Evolutionary conservation across 176 grass and related monocot species (phyloP), one percentile per base, ranked within the genome.

Genomic region (Carex littledalei): DNA sequence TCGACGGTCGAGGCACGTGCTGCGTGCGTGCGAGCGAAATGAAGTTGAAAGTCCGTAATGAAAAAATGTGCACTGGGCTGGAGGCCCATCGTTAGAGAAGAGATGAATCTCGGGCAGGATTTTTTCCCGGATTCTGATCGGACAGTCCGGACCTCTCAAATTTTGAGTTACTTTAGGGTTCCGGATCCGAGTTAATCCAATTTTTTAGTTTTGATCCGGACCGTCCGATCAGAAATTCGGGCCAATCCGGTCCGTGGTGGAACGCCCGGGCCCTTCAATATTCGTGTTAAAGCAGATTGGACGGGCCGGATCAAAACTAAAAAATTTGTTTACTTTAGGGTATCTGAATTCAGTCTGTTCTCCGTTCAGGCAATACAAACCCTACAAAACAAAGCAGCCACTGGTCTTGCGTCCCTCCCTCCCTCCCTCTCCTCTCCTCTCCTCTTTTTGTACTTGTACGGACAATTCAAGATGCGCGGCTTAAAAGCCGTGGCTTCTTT

Each of bases 401-500:
- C 34, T 63, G 13, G 20, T 37, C 79, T 81, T 64, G 32, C 57
- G 57, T 63, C 18, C 65, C 7, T 50, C 73, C 0, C 4, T 11
- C 4, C 8, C 17, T 22, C 18, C 41, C 49, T 59, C 57, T 15
- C 10, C 13, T 32, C 57, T 15, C 18, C 11, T 18, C 56, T 81
- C 57, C 0, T 39, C 37, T 45, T 7, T 41, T 26, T 65, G 24
- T 55, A 34, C 14, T 67, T 50, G 39, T 83, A 47, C 62, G 9
- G 37, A 67, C 3, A 34, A 49, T 39, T 60, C 39, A 52, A 68
- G 20, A 83, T 83, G 81, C 21, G 64, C 22, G 64, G 81, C 20
- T 83, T 83, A 4, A 83, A 83, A 45, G 81, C 45, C 32, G 20
- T 75, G 64, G 81, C 18, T 20, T 52, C 14, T 37, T n/a, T 62